phyloP scores from a whole-genome alignment of 2,329 filamentous ascomycete species.

The Fusarium sp. region DNA sequence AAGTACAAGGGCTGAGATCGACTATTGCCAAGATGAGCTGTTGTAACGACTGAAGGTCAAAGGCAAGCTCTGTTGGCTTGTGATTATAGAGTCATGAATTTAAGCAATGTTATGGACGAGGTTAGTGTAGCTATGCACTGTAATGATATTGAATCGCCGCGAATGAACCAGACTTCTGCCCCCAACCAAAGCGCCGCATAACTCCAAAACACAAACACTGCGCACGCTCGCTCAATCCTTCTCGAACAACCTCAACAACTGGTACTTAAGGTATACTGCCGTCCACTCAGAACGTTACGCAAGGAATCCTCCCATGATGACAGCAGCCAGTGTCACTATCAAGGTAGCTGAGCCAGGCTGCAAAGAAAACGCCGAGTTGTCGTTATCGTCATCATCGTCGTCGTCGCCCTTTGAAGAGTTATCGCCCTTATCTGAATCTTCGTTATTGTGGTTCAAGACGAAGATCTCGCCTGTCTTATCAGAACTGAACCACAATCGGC shows the following conservation, averaged over 20 bases:
- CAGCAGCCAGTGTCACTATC: slow-evolving; percentile 47
- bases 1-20: not conserved
- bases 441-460: slow-evolving; percentile 54
- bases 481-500: slow-evolving; percentile 71
- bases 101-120: slow-evolving; percentile 17
- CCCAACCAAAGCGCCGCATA: not conserved
- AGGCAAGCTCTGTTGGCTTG: slow-evolving; percentile 2
- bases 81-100: slow-evolving; percentile 24
- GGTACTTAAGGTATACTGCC: not conserved
- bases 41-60: not conserved
- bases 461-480: slow-evolving; percentile 76
- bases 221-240: slow-evolving; percentile 1
- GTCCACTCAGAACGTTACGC: slow-evolving; percentile 34
- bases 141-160: not conserved
- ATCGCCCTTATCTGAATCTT: slow-evolving; percentile 18
- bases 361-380: slow-evolving; percentile 40
- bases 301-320: slow-evolving; percentile 48
- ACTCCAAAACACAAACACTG: not conserved
- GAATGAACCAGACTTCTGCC: not conserved
- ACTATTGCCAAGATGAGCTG: not conserved
- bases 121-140: slow-evolving; percentile 5
- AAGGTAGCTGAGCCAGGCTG: slow-evolving; percentile 37
- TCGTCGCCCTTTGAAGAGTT: not conserved
- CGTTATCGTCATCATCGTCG: slow-evolving; percentile 19
- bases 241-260: not conserved